These are phyloP conservation scores for Sapria himalayana DNA, from an alignment of 345 rosid species.

Conservation along the genomic window DNA sequence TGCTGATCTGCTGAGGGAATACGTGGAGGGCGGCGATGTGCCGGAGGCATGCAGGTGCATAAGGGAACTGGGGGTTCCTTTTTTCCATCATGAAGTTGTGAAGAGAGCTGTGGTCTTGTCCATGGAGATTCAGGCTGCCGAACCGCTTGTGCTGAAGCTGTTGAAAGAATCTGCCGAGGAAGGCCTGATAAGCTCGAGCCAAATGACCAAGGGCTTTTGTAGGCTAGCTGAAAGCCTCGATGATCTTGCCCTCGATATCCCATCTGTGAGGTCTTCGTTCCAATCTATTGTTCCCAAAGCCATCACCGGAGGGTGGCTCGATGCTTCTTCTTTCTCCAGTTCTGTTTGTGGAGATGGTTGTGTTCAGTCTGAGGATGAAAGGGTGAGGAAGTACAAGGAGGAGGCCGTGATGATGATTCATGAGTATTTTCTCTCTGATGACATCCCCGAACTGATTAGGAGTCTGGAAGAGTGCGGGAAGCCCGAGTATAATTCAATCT, in stretches of 20 bases:
- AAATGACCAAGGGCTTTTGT: constrained; percentile 77
- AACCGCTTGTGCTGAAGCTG: constrained; percentile 43
- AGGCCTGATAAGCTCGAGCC: constrained; percentile 88
- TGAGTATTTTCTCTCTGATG: constrained; percentile 92
- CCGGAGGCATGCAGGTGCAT: constrained; percentile 92
- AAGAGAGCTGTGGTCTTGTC: constrained; percentile 81
- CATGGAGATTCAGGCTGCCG: constrained; percentile 59
- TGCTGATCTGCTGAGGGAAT: constrained; percentile 63
- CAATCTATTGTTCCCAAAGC: constrained; percentile 48
- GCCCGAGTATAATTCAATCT: constrained; percentile 59
- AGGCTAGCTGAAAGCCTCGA: constrained; percentile 76
- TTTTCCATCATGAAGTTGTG: constrained; percentile 97
- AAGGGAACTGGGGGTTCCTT: constrained; percentile 75
- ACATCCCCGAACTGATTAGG: constrained; percentile 79
- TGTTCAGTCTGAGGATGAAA: constrained; percentile 21
- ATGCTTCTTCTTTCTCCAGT: constrained; percentile 34
- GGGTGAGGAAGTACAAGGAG: constrained; percentile 46
- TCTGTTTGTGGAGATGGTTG: constrained; percentile 23
- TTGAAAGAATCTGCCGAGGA: constrained; percentile 86
- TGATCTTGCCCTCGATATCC: constrained; percentile 92
- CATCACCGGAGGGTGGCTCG: constrained; percentile 78
- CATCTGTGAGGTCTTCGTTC: constrained; percentile 51
- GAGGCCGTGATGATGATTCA: constrained; percentile 67
- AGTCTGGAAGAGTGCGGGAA: constrained; percentile 69
- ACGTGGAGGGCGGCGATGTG: constrained; percentile 62